Percentiles rank a stretch among this genome's conserved stretches.
These are phyloP conservation scores for Boletus eberwhitei DNA, from an alignment of 768 basidiomycete species.

Conservation along the genomic window DNA sequence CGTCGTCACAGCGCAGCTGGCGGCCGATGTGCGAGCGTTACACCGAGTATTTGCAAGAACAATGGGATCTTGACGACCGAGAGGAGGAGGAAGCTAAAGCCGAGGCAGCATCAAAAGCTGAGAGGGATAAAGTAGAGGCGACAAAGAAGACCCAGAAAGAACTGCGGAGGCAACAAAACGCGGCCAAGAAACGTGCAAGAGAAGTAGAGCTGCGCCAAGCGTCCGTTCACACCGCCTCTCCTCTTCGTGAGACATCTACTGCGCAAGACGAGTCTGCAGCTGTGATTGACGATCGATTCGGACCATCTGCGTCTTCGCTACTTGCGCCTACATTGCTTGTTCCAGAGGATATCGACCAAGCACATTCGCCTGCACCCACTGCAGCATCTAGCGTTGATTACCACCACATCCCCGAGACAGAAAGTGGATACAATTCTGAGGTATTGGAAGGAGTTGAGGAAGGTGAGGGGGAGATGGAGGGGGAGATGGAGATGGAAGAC, in stretches of 20 bases:
- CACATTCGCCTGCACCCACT: conserved; percentile 51
- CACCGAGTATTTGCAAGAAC: conserved; percentile 78
- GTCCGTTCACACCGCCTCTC: conserved; percentile 22
- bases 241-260: conserved; percentile 28
- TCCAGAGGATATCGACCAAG: conserved; percentile 32
- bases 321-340: conserved; percentile 22
- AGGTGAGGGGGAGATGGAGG: conserved; percentile 25
- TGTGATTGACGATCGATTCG: conserved; percentile 28
- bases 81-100: conserved; percentile 69
- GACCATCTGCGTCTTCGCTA: conserved; percentile 26
- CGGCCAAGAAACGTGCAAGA: conserved; percentile 50
- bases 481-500: conserved; percentile 24
- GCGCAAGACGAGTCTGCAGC: conserved; percentile 28
- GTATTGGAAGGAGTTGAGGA: conserved; percentile 30
- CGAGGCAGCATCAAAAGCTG: conserved; percentile 39
- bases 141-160: conserved; percentile 41
- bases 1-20: conserved; percentile 50
- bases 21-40: conserved; percentile 84
- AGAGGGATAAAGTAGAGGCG: conserved; percentile 42
- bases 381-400: conserved; percentile 47
- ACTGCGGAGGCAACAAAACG: conserved; percentile 49
- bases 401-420: conserved; percentile 36
- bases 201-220: conserved; percentile 28
- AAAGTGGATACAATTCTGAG: conserved; percentile 60
- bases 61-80: conserved; percentile 68